phyloP scores from a whole-genome alignment of 1,284 basidiomycete genomes.

The Ceratobasidium sp. region DNA sequence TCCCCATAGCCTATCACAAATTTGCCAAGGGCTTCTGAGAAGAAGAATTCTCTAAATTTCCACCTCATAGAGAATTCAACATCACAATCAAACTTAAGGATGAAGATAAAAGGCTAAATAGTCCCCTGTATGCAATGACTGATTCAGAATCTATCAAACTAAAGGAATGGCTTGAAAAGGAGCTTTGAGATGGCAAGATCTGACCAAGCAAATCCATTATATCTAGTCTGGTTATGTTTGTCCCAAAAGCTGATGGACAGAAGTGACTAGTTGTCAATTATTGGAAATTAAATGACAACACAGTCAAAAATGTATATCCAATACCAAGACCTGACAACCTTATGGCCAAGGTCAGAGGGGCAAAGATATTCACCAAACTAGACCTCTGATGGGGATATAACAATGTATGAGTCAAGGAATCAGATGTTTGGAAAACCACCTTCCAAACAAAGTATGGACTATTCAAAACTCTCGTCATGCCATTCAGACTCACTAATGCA shows the following conservation, averaged over 20 bases:
- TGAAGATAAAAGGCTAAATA: neutral
- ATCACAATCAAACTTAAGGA: constrained; percentile 4
- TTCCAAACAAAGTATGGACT: constrained; percentile 51
- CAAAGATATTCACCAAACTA: constrained; percentile 43
- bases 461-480: constrained; percentile 54
- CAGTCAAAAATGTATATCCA: constrained; percentile 7
- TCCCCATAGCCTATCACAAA: neutral
- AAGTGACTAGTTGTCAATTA: constrained; percentile 15
- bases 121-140: too few relatives aligned
- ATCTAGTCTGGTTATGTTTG: constrained; percentile 30
- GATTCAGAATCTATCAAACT: neutral
- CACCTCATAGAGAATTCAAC: neutral
- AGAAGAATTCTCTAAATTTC: neutral
- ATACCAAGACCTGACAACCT: neutral
- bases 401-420: constrained; percentile 26
- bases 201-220: neutral
- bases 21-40: constrained; percentile 9
- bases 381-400: constrained; percentile 44
- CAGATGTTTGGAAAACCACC: constrained; percentile 51
- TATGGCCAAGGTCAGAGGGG: neutral
- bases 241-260: constrained; percentile 32
- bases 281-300: constrained; percentile 14
- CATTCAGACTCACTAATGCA: constrained; percentile 54
- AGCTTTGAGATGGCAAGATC: neutral
- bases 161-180: neutral